phyloP scores from a whole-genome alignment of 257 asterid genomes.

The Capsicum rhomboideum region DNA sequence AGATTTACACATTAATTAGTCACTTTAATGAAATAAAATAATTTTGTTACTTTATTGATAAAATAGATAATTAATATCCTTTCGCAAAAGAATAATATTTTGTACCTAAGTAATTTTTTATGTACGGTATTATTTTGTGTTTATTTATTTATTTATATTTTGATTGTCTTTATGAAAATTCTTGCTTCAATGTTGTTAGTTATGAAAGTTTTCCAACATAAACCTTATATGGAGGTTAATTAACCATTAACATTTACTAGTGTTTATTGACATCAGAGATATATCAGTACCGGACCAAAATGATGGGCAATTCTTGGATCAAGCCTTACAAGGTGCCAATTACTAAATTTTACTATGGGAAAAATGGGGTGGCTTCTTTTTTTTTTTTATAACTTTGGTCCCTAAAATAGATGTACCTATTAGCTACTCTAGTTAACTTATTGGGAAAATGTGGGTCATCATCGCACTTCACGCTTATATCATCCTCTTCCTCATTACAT shows the following conservation, averaged over 20 bases:
- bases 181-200: neutral
- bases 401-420: neutral
- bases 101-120: too few relatives aligned
- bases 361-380: neutral
- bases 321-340: too few relatives aligned
- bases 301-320: neutral
- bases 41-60: neutral
- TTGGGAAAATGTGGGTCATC: conserved; percentile 19
- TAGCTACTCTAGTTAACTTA: neutral
- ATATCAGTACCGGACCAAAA: neutral
- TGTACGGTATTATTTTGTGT: too few relatives aligned
- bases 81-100: too few relatives aligned
- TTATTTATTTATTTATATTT: too few relatives aligned
- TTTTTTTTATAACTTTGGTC: neutral
- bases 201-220: neutral
- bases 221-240: neutral
- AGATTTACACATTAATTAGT: too few relatives aligned
- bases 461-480: conserved; percentile 40
- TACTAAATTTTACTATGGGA: neutral
- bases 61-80: too few relatives aligned
- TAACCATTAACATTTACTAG: neutral
- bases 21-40: too few relatives aligned
- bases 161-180: neutral
- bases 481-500: conserved; percentile 18
- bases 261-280: neutral